Base-by-base conservation (phyloP, 2,329 filamentous ascomycete genomes). In the Fusarium mundagurra region DNA sequence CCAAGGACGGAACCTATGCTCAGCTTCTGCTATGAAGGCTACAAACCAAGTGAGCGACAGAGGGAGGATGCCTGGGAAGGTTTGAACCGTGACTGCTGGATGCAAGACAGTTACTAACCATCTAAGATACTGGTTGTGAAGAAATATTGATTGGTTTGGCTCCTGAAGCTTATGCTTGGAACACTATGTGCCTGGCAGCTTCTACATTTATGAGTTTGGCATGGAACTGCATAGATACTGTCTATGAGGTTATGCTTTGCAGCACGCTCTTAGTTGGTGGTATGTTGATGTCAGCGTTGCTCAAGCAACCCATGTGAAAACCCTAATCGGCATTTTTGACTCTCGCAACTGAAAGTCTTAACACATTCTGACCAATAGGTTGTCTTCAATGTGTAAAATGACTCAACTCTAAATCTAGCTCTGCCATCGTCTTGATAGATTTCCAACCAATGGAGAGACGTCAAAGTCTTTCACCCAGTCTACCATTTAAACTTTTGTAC, bases 41-140 rank as follows among this genome's bases (percentile, higher is more conserved):
- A 14, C 22, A 43, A n/a, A 9, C 22, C 39, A n/a, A 16, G 13
- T 16, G 22, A n/a, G 22, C 16, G 5, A 14, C 5, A 41, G 11
- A 41, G 13, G 1, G 22, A n/a, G 39, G 13, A 6, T 6, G 9
- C 16, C 2, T 1, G 2, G 6, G 8, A 43, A n/a, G 22, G 8
- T 10, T 16, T 10, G 22, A 16, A n/a, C 14, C 8, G 8, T 16
- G 6, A 43, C 22, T 6, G 3, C 39, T 6, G 13, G 13, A n/a
- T 41, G 5, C 8, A 41, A n/a, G 8, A n/a, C 22, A 41, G 20
- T 13, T n/a, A 16, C 2, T 8, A 41, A n/a, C 1, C 13, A 41
- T 16, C 8, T 13, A 16, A 41, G 22, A 20, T 16, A 41, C 16
- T 6, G 13, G 22, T n/a, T 43, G 5, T n/a, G 13, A 16, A 2